Base-by-base conservation (phyloP, 257 asterid genomes). In the Salvia splendens region DNA sequence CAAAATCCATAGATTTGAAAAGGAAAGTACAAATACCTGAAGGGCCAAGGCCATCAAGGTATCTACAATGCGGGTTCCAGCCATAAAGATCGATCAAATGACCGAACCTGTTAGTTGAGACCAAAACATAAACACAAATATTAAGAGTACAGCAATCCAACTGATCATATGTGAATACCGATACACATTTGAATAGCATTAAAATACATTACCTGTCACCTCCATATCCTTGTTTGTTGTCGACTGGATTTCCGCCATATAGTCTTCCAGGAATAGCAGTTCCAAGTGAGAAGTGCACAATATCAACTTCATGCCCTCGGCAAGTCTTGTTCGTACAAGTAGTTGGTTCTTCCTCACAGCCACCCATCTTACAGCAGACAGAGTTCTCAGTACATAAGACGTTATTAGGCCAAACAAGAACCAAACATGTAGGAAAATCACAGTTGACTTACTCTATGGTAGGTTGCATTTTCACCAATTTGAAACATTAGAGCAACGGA, bases 201-300 rank as follows among this genome's bases (percentile, higher is more conserved):
- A 38, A 54, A 40, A 55, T 65, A 64, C 20, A 20, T 72, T 70
- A 86, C 93, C 92, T 85, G 68, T 81, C 89, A 40, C 84, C 87
- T 54, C 86, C 89, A 75, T 84, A 71, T 65, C 86, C 87, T 60
- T 80, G 78, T 48, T 75, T 63, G 52, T 82, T 84, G 59, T 83
- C 89, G 14, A 82, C 58, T 35, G 77, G 80, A 78, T 80, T 86
- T 32, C 81, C 74, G 4, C 89, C 93, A 68, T 83, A 86, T 3
- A 86, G 87, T 64, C 93, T 72, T 73, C 93, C 93, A 12, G 93
- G 93, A 62, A 86, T 82, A 30, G 93, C 86, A 71, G 43, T 79
- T 67, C 89, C 89, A 14, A 80, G 67, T 8, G 89, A 83, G 81
- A 86, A 86, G 74, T 84, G 93, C 89, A 86, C 75, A 48, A 86